Evolutionary conservation across 495 filamentous ascomycete species (phyloP).

Genomic region (Cenococcum geophilum): DNA sequence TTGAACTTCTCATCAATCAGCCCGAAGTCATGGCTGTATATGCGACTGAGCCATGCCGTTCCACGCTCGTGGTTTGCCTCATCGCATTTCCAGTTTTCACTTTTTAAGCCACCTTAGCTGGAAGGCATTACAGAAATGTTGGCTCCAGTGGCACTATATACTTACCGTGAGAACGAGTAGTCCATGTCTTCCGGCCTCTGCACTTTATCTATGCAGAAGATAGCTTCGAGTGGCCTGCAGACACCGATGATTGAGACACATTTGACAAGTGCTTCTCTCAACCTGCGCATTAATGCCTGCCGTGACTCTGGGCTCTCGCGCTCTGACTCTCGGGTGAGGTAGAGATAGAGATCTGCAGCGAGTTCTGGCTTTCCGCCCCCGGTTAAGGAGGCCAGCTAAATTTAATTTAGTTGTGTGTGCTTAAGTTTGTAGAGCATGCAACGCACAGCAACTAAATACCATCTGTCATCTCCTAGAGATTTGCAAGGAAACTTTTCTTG

Average conservation of each 20-base stretch:
- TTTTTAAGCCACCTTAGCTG: conserved; percentile 6
- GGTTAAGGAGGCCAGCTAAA: conserved; percentile 26
- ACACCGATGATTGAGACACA: conserved; percentile 33
- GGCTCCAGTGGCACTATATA: neutral
- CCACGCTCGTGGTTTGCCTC: conserved; percentile 34
- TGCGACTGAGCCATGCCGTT: conserved; percentile 28
- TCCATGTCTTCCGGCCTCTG: conserved; percentile 36
- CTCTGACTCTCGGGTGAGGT: conserved; percentile 31
- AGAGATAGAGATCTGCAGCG: conserved; percentile 31
- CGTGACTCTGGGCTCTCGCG: conserved; percentile 31
- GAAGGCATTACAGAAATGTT: neutral
- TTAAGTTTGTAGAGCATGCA: too few relatives aligned
- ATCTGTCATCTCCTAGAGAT: conserved; percentile 5
- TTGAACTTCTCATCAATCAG: conserved; percentile 28
- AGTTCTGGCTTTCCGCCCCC: conserved; percentile 32
- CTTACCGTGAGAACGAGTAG: conserved; percentile 37
- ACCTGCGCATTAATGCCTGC: conserved; percentile 33
- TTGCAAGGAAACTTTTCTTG: neutral
- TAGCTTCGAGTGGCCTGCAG: conserved; percentile 33
- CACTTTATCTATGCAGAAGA: conserved; percentile 33
- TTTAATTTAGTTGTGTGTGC: too few relatives aligned
- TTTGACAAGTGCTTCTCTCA: conserved; percentile 38
- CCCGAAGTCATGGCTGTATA: conserved; percentile 33
- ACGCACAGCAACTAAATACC: neutral
- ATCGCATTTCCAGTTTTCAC: conserved; percentile 37